Evolutionary conservation across 495 filamentous ascomycete genomes (phyloP), one percentile per base, ranked within the genome.

Genomic region (Trichodelitschia bisporula): DNA sequence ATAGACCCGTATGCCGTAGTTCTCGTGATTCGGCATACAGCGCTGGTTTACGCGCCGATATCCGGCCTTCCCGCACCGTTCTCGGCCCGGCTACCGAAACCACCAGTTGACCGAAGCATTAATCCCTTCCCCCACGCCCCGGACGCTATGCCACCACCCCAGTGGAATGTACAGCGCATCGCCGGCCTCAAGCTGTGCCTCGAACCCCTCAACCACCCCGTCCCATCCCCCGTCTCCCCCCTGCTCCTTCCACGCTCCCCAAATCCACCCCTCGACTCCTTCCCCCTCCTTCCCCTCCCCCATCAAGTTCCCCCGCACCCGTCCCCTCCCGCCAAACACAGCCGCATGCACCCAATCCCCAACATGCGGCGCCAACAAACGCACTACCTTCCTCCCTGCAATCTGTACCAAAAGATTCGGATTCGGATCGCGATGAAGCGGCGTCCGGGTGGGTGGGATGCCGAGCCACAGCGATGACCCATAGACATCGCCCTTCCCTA

Each of bases 131-230:
- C 71, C 75, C 30, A 66, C 41, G 14, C 83, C 78, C 42, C 66
- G 72, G 30, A 97, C 67, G 44, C 76, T 80, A 61, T 97, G 86
- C 86, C 86, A 97, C 80, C 82, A 97, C 9, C 78, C 79, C 36
- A 64, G 68, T 0, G 84, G 86, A 33, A 97, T 83, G 45, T 84
- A 93, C 26, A 95, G 35, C 0, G 58, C 68, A 56, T 93, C 82
- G 0, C 75, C 71, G 10, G 59, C 51, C 2, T 49, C 45, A 19
- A 92, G 40, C n/a, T 40, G 33, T 8, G 60, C 70, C 39, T 86
- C 69, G 6, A 29, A 8, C 3, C 59, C 59, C 3, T 58, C 60
- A 18, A 41, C 36, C 41, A 46, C 39, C 2, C 39, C 49, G 2
- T 32, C 18, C 3, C 47, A 43, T 15, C 38, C 35, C 18, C 37